Conservation (phyloP, 768 basidiomycete species). For the Lactarius tabidus region DNA sequence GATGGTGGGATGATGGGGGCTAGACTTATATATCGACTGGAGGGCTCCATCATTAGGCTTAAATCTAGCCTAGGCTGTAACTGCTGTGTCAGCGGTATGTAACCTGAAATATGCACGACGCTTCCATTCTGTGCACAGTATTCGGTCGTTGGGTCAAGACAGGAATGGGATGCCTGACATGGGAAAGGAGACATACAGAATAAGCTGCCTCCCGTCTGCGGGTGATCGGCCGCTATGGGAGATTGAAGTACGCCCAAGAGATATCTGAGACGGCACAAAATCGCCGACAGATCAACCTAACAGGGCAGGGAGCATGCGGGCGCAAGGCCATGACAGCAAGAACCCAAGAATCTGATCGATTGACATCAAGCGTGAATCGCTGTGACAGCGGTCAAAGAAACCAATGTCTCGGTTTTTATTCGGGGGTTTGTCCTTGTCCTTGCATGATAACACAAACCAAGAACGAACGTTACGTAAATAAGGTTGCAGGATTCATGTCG, state of each 20-base stretch:
- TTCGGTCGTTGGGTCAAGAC: background rate
- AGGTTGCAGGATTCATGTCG: background rate
- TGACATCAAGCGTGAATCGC: background rate
- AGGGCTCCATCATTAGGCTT: background rate
- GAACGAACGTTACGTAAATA: background rate
- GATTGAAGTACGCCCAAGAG: background rate
- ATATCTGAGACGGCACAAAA: background rate
- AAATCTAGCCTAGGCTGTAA: background rate
- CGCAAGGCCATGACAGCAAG: background rate
- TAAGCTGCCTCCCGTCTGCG: background rate
- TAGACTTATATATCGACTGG: background rate
- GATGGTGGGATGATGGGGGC: background rate
- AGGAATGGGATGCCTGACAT: background rate
- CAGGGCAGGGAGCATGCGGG: background rate
- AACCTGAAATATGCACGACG: background rate
- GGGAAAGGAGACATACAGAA: background rate
- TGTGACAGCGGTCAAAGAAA: background rate
- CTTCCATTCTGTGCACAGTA: background rate
- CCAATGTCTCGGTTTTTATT: background rate
- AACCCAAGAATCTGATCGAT: background rate
- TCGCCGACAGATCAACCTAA: background rate
- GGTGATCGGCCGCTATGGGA: background rate
- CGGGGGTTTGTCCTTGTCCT: background rate
- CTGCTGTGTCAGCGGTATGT: background rate
- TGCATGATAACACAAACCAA: background rate